Evolutionary conservation across 306 rosid species (phyloP).

Genomic region (Ceratonia siliqua): DNA sequence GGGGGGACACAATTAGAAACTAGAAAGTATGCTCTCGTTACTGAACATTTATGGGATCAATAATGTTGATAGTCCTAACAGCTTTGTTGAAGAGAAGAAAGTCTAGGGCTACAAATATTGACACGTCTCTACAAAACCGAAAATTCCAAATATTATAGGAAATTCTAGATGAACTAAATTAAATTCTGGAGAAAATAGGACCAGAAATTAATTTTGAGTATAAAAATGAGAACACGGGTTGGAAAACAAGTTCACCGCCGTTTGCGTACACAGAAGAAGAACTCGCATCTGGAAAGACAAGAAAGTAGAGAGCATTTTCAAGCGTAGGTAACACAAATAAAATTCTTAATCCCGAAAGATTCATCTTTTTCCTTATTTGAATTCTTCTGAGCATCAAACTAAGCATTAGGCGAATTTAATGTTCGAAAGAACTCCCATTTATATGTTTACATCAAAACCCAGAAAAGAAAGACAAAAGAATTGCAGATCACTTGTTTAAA

Average conservation of each 20-base stretch:
- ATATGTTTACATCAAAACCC: not conserved
- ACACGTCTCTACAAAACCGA: not conserved
- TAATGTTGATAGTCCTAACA: not conserved
- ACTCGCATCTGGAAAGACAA: not conserved
- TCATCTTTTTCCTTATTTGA: not conserved
- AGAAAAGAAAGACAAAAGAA: not conserved
- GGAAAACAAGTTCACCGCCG: not conserved
- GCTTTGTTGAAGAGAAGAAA: not conserved
- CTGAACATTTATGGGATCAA: not conserved
- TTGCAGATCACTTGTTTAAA: not conserved
- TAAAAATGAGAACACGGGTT: not conserved
- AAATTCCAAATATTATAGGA: not conserved
- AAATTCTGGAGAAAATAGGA: not conserved
- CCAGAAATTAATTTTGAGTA: not conserved
- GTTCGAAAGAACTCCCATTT: not conserved
- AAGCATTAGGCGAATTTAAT: not conserved
- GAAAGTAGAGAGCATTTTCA: not conserved
- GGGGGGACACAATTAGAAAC: not conserved
- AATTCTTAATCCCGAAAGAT: not conserved
- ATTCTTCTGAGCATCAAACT: slow-evolving; percentile 9
- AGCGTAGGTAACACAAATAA: not conserved
- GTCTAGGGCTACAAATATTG: not conserved
- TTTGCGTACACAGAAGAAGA: not conserved
- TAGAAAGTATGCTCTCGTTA: not conserved
- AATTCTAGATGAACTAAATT: not conserved